A percentile compares a stretch with the other conserved stretches of the same genome.
These are phyloP conservation scores for Apiospora pterosperma DNA, from an alignment of 2,329 filamentous ascomycete species.

Conservation along the genomic window DNA sequence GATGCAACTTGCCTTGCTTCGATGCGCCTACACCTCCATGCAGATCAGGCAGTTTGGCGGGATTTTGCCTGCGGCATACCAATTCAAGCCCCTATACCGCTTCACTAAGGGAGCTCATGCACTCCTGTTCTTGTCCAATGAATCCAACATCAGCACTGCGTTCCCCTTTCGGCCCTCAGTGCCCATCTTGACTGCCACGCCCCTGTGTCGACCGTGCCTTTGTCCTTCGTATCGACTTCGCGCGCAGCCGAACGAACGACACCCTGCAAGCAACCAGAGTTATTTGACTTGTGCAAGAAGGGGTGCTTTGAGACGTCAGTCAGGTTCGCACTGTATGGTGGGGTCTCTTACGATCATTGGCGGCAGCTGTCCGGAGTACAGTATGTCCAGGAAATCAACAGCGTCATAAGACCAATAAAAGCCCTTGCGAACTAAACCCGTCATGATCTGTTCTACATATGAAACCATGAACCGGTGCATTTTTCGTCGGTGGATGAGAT, in stretches of 20 bases:
- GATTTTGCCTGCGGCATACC: background rate
- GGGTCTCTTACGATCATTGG: background rate
- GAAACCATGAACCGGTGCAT: too few relatives aligned
- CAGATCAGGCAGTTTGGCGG: background rate
- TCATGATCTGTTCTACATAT: slow-evolving; percentile 2
- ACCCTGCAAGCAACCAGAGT: background rate
- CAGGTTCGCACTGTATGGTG: background rate
- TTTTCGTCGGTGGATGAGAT: background rate
- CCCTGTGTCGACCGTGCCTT: background rate
- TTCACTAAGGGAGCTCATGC: too few relatives aligned
- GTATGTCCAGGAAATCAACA: background rate
- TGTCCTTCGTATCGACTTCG: background rate
- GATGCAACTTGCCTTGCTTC: too few relatives aligned
- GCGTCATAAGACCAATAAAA: background rate
- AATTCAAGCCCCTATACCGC: too few relatives aligned
- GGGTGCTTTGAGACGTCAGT: background rate
- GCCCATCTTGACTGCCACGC: background rate
- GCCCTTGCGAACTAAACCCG: background rate
- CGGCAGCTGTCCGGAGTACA: background rate
- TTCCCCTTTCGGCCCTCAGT: background rate
- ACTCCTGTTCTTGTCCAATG: background rate
- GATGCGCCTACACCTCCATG: too few relatives aligned
- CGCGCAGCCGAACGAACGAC: background rate
- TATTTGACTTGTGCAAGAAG: background rate
- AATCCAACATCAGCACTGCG: background rate